Evolutionary conservation across 306 rosid species (phyloP).

Genomic region (Cyamopsis tetragonoloba): DNA sequence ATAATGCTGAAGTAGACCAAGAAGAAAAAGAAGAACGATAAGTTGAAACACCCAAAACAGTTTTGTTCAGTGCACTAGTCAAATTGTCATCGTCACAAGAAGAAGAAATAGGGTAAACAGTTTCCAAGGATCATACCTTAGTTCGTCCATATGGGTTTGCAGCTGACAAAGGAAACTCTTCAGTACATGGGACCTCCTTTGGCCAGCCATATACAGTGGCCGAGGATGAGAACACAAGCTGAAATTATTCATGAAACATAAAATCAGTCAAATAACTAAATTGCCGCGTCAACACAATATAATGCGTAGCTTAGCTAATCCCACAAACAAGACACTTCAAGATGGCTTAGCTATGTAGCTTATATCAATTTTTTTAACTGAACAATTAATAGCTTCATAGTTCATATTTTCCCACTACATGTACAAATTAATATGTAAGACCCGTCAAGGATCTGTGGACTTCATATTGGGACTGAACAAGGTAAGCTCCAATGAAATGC

Average conservation of each 20-base stretch:
- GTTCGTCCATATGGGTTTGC: slow-evolving; percentile 92
- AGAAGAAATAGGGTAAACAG: too few species aligned
- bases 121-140: slow-evolving; percentile 54
- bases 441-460: neutral
- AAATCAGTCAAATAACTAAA: slow-evolving; percentile 24
- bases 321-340: neutral
- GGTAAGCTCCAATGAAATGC: neutral
- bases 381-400: neutral
- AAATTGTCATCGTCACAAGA: too few species aligned
- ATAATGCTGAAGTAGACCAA: too few species aligned
- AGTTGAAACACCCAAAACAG: too few species aligned
- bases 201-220: slow-evolving; percentile 99
- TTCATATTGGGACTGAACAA: neutral
- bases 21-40: too few species aligned
- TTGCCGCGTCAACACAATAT: neutral
- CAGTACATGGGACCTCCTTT: slow-evolving; percentile 94
- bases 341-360: neutral
- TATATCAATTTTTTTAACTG: neutral
- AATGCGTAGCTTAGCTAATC: slow-evolving; percentile 3
- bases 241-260: slow-evolving; percentile 36
- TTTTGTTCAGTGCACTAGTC: too few species aligned
- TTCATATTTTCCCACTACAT: neutral
- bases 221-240: slow-evolving; percentile 99
- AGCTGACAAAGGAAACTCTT: slow-evolving; percentile 86
- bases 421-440: neutral